These are phyloP conservation scores for Fusarium subglutinans DNA, from an alignment of 2,329 filamentous ascomycete species.

Conservation along the genomic window DNA sequence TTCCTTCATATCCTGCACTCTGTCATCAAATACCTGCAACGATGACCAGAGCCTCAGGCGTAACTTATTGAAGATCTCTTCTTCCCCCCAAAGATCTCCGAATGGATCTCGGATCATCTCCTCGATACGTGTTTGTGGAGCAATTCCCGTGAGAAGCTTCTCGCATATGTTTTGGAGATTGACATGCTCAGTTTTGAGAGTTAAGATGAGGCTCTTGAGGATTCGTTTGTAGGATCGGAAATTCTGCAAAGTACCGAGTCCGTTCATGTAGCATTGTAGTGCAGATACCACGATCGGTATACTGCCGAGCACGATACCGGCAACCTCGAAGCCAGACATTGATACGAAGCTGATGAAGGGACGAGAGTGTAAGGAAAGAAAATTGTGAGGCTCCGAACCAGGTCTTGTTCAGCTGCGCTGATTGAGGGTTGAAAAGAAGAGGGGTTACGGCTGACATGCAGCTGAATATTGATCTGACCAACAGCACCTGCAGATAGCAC, in stretches of 20 bases:
- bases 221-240: background rate
- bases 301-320: background rate
- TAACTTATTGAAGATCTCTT: accelerated
- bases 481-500: background rate
- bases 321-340: background rate
- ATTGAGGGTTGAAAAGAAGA: background rate
- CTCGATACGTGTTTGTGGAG: background rate
- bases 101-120: background rate
- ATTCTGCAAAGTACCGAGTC: background rate
- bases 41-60: background rate
- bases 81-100: background rate
- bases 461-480: background rate
- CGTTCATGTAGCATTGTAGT: background rate
- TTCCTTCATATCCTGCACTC: background rate
- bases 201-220: background rate
- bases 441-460: background rate
- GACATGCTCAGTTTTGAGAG: background rate
- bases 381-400: accelerated
- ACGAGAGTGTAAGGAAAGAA: accelerated
- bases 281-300: background rate
- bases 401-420: background rate
- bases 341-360: accelerated
- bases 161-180: background rate
- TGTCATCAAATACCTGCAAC: background rate
- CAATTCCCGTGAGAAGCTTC: background rate